Base-by-base conservation (phyloP, 805 yeast species). In the Myxozyma geophila region DNA sequence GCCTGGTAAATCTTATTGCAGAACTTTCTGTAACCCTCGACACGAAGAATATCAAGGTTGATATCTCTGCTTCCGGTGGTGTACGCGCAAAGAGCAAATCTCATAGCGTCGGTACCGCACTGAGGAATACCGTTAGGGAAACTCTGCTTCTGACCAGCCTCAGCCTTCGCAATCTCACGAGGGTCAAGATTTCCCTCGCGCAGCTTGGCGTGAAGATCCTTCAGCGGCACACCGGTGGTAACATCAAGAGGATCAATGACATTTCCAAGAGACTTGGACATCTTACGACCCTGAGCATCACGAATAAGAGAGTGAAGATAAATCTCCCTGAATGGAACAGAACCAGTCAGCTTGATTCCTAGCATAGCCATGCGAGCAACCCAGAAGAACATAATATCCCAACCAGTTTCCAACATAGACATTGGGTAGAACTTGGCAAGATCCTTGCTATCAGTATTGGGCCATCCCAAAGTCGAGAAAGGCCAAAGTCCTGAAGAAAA, bases 301-400 rank as follows among this genome's bases (percentile, higher is more conserved):
- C 99, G 92, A 49, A 95, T 97, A 77, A 95, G 87, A 17, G 99
- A 92, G 78, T 95, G 99, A 79, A 98, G 93, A 86, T 91, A 95
- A 17, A 95, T 98, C 79, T 95, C 98, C 71, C 85, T 87, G 84
- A 95, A 95, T 65, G 99, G 99, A 70, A 90, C 85, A 63, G 86
- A 80, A 57, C 97, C 98, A 33, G 97, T 90, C 77, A 93, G 82
- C 79, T 93, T 92, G 72, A 92, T 77, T 67, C 97, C 95, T 74
- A 95, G 81, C 80, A 93, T 83, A 69, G 93, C 88, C 99, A 95
- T 95, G 80, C 99, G 87, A 36, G 95, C 84, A 58, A 95, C 98
- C 99, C 99, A 95, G 88, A 95, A 95, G 85, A 95, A 95, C 75
- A 95, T 82, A 75, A 93, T 93, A 81, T 93, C 99, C 99, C 99